Conservation (phyloP, 495 filamentous ascomycete species). For the Daldinia bambusicola region DNA sequence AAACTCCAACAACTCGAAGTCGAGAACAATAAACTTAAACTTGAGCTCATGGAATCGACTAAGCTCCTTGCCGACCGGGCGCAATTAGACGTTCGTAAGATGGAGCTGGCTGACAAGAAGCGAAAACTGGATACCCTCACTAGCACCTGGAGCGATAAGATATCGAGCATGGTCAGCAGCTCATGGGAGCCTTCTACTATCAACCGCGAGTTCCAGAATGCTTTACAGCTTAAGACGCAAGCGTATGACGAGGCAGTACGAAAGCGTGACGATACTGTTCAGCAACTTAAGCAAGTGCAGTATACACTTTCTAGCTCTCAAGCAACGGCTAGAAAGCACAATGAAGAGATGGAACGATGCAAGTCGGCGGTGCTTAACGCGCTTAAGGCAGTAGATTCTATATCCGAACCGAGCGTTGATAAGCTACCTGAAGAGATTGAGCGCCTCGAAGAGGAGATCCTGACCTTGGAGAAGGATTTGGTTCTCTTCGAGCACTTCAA, state of each 20-base stretch:
- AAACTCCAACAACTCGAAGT: constrained; percentile 74
- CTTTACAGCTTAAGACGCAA: constrained; percentile 64
- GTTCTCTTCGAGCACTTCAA: constrained; percentile 69
- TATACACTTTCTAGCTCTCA: constrained; percentile 75
- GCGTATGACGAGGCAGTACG: constrained; percentile 68
- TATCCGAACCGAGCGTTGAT: constrained; percentile 51
- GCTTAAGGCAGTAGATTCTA: constrained; percentile 50
- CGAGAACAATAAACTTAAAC: constrained; percentile 71
- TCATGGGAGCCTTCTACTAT: constrained; percentile 76
- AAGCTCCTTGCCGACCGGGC: constrained; percentile 81
- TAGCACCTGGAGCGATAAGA: constrained; percentile 74
- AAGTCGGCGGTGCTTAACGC: constrained; percentile 58
- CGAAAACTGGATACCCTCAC: constrained; percentile 79
- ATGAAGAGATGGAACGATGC: constrained; percentile 70
- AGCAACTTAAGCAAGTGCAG: constrained; percentile 81
- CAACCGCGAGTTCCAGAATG: constrained; percentile 75
- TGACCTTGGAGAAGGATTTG: constrained; percentile 69
- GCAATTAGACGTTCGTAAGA: constrained; percentile 78
- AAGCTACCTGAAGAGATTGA: constrained; percentile 56
- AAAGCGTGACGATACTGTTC: constrained; percentile 72
- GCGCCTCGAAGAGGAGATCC: constrained; percentile 66
- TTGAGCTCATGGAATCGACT: constrained; percentile 82
- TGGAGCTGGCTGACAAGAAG: constrained; percentile 75
- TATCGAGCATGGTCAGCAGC: constrained; percentile 68
- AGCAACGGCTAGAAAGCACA: constrained; percentile 69